phyloP scores from a whole-genome alignment of 805 yeast species.

The Candida yuanshanica region DNA sequence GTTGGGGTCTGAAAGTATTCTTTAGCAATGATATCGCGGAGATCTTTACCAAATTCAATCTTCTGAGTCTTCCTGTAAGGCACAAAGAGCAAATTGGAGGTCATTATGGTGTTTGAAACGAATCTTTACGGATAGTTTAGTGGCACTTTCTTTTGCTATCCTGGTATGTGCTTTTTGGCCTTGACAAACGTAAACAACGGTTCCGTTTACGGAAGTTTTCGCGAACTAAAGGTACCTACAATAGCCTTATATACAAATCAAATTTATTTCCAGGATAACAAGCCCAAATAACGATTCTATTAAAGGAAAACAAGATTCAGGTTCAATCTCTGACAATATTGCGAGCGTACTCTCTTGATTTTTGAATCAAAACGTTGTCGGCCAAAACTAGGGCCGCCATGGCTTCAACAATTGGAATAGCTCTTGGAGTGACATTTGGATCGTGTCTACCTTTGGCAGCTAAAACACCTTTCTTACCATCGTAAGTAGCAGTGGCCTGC shows the following conservation, averaged over 20 bases:
- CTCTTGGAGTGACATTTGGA: conserved; percentile 97
- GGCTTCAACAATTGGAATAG: conserved; percentile 96
- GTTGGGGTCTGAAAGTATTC: conserved; percentile 42
- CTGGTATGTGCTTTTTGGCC: not conserved
- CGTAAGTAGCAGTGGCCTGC: conserved; percentile 83
- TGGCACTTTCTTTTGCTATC: not conserved
- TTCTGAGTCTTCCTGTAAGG: conserved; percentile 45
- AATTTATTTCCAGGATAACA: no score
- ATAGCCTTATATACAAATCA: no score
- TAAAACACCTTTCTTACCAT: conserved; percentile 79
- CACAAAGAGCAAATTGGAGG: conserved; percentile 39
- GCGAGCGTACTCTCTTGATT: conserved; percentile 63
- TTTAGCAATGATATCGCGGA: conserved; percentile 39
- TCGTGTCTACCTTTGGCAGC: conserved; percentile 98
- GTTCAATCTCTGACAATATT: conserved; percentile 19
- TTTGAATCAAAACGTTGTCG: conserved; percentile 80
- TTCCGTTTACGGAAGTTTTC: not conserved
- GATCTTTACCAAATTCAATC: conserved; percentile 33
- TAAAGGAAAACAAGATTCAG: not conserved
- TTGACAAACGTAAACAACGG: not conserved
- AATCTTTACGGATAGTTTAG: not conserved
- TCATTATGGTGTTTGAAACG: conserved; percentile 8
- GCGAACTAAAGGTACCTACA: no score
- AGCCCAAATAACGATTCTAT: not conserved
- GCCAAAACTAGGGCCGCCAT: conserved; percentile 95